Evolutionary conservation across 805 yeast species (phyloP), one percentile per base, ranked within the genome.

Genomic region (Ascoidea asiatica): DNA sequence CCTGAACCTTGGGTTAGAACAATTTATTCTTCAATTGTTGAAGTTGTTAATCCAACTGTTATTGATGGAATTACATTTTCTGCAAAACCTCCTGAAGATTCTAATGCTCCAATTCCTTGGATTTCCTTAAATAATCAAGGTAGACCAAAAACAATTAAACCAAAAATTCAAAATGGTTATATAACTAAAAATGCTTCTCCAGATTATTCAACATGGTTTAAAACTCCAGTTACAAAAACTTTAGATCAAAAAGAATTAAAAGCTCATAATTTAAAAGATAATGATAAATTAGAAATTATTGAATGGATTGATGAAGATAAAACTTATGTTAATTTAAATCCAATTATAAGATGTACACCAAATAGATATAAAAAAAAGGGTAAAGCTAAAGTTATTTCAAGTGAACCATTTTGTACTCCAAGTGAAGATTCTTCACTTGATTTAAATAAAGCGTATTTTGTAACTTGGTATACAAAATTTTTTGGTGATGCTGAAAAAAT

Each of bases 371-470:
- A 65, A 54, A 72, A 69, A 52, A 81, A 79, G 56, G 90, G 89
- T 6, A 47, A 66, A 36, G 79, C 77, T 23, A 76, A 77, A 52
- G 61, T 65, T 44, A 58, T 62, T 17, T 53, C 64, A 1, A 73
- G 87, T 37, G 92, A 68, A 43, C 96, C 96, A n/a, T 84, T 86
- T 60, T 87, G 96, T 60, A 73, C 84, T 19, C 96, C 95, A 11
- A 67, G 65, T 33, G 89, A 82, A 53, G 71, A 77, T 47, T 53
- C 69, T 11, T 68, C 64, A 37, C 66, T 83, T 62, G 70, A 72
- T 50, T 59, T 73, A 47, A 95, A 72, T 29, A 62, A 70, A 44
- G 74, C 84, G 0, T 82, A 84, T 53, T 87, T 88, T 55, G 61
- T 84, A 43, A 79, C 90, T 7, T 87, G 96, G 96, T 87, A 67